Conservation (phyloP, 768 basidiomycete genomes). For the Kondoa malvinella region DNA sequence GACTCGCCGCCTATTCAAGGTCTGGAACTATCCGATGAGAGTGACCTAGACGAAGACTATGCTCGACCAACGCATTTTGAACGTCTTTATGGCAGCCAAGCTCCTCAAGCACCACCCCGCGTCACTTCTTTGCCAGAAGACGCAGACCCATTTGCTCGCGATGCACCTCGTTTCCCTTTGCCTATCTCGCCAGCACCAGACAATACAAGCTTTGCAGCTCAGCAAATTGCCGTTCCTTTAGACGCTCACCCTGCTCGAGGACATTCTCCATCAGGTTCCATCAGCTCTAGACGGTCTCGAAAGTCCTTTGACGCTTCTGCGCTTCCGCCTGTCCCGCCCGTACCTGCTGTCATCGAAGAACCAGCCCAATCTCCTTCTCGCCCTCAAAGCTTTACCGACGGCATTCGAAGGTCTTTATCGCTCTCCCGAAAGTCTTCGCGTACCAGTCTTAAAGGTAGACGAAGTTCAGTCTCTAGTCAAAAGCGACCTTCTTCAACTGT, state of each 20-base stretch:
- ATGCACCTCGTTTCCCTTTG: not conserved
- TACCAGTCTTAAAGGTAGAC: not conserved
- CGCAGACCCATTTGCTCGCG: not conserved
- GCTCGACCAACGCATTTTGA: not conserved
- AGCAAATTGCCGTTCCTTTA: not conserved
- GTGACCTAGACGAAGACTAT: slow-evolving; percentile 7
- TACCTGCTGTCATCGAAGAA: not conserved
- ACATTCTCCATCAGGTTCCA: not conserved
- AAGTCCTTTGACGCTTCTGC: not conserved
- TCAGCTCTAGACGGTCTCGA: not conserved
- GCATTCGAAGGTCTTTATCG: not conserved
- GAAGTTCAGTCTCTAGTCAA: not conserved
- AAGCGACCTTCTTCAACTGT: not conserved
- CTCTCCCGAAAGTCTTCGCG: not conserved
- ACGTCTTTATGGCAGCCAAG: not conserved
- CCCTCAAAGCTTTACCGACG: not conserved
- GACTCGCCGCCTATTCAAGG: slow-evolving; percentile 21
- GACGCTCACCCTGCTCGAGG: not conserved
- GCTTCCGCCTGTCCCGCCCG: not conserved
- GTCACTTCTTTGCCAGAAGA: not conserved
- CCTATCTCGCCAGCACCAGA: not conserved
- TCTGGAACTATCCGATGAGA: slow-evolving; percentile 16
- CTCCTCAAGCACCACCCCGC: not conserved
- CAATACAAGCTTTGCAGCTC: not conserved
- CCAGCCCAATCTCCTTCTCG: not conserved